Conservation (phyloP, 2,329 filamentous ascomycete genomes). For the Epichloe hybrida region DNA sequence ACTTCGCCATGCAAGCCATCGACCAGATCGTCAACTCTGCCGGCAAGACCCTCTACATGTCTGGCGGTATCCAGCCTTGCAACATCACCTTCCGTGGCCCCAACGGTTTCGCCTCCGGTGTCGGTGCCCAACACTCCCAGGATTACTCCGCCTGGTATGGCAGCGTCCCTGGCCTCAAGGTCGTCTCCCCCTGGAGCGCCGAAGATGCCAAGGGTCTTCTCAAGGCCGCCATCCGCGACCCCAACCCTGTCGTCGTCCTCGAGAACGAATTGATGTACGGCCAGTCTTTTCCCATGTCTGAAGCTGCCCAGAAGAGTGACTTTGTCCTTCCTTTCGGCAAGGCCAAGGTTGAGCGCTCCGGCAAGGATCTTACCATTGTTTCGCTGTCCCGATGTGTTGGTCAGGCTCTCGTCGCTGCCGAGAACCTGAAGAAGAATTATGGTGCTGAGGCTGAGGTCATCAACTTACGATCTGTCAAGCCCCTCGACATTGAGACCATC, state of each 20-base stretch:
- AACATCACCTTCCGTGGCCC: constrained; percentile 99
- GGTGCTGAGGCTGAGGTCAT: constrained; percentile 92
- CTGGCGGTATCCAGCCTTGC: constrained; percentile 96
- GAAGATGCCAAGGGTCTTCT: constrained; percentile 97
- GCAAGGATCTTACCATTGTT: constrained; percentile 93
- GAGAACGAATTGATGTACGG: constrained; percentile 91
- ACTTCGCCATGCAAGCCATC: constrained; percentile 99
- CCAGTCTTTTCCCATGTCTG: constrained; percentile 91
- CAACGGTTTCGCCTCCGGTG: constrained; percentile 94
- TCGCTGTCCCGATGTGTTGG: constrained; percentile 91
- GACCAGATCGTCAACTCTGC: constrained; percentile 99
- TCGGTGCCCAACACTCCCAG: constrained; percentile 95
- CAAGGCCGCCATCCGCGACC: constrained; percentile 95
- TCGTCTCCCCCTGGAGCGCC: constrained; percentile 93
- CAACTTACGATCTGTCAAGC: constrained; percentile 96
- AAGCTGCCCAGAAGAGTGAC: constrained; percentile 88
- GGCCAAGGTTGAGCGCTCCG: constrained; percentile 94
- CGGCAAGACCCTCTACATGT: constrained; percentile 99
- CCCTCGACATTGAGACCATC: constrained; percentile 87
- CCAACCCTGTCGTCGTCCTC: constrained; percentile 86
- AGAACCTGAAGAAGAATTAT: constrained; percentile 90
- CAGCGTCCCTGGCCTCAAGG: constrained; percentile 93
- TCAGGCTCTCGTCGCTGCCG: constrained; percentile 76
- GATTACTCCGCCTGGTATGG: constrained; percentile 99
- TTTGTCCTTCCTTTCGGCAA: constrained; percentile 97